Percentiles rank a stretch among this genome's conserved stretches.
Conservation (phyloP, 768 basidiomycete genomes). For the Rhizopogon vinicolor region DNA sequence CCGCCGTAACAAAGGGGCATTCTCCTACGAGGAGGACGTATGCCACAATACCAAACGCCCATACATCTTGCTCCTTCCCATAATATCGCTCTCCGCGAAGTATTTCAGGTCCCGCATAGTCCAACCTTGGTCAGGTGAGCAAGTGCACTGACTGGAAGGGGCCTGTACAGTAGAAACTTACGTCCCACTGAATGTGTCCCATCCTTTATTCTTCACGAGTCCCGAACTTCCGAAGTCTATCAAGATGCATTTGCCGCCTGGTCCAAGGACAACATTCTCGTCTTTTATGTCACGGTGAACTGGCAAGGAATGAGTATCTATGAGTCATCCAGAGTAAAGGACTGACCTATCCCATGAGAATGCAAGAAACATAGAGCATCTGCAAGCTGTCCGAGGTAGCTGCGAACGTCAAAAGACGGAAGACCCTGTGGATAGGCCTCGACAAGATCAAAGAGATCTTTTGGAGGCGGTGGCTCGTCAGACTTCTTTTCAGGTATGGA, state of each 20-base stretch:
- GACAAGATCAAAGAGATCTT: constrained; percentile 93
- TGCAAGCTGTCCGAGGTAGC: constrained; percentile 89
- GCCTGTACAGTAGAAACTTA: constrained; percentile 36
- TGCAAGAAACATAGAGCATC: constrained; percentile 90
- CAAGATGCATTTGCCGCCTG: constrained; percentile 78
- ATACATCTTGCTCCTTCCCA: constrained; percentile 96
- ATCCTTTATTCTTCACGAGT: constrained; percentile 74
- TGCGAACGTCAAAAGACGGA: constrained; percentile 65
- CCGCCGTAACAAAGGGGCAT: constrained; percentile 87
- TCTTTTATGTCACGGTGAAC: constrained; percentile 99
- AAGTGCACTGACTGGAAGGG: constrained; percentile 6
- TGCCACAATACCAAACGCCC: constrained; percentile 96
- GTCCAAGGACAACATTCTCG: constrained; percentile 87
- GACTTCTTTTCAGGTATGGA: constrained; percentile 56
- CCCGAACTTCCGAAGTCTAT: constrained; percentile 98
- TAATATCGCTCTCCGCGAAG: constrained; percentile 90
- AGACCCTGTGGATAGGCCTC: constrained; percentile 86
- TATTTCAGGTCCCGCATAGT: constrained; percentile 97
- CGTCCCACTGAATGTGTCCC: constrained; percentile 94
- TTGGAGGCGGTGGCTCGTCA: constrained; percentile 51
- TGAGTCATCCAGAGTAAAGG: constrained; percentile 2
- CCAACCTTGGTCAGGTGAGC: constrained; percentile 46
- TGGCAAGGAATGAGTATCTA: constrained; percentile 22
- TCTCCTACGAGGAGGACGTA: constrained; percentile 92
- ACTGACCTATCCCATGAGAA: constrained; percentile 81